A percentile compares a stretch with the other conserved stretches of the same genome.
Conservation (phyloP, 1,284 basidiomycete species). For the Agaricales sp. region DNA sequence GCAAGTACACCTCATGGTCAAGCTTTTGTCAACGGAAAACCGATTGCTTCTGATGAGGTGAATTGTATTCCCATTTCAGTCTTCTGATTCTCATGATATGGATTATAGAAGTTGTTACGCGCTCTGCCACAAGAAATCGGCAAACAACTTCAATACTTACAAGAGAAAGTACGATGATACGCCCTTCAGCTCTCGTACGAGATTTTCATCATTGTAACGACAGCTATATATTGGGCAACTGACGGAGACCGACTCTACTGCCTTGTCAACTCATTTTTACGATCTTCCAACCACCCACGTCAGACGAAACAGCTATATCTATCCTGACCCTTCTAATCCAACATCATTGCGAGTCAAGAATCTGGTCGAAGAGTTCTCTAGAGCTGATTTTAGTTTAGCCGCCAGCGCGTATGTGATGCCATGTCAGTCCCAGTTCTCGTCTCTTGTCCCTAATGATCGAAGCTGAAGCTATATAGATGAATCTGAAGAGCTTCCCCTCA, state of each 20-base stretch:
- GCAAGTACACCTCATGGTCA: constrained; percentile 38
- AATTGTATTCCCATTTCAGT: constrained; percentile 17
- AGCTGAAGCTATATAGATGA: constrained; percentile 20
- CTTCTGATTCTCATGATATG: constrained; percentile 5
- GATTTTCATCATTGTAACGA: constrained; percentile 4
- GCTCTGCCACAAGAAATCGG: constrained; percentile 54
- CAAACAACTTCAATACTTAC: constrained; percentile 56
- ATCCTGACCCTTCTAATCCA: constrained; percentile 33
- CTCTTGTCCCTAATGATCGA: constrained; percentile 1
- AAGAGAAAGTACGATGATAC: constrained; percentile 48
- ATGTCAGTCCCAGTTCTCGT: constrained; percentile 23
- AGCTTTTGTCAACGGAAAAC: constrained; percentile 84
- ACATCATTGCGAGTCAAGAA: constrained; percentile 38
- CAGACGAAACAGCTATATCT: constrained; percentile 66
- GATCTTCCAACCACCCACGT: constrained; percentile 67
- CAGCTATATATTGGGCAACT: constrained; percentile 61
- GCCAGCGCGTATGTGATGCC: constrained; percentile 53
- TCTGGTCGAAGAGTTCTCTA: constrained; percentile 37
- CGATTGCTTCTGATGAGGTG: constrained; percentile 64
- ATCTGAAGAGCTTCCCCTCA: constrained; percentile 29
- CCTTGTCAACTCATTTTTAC: constrained; percentile 77
- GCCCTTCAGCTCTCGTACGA: neutral
- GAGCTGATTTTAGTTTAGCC: constrained; percentile 25
- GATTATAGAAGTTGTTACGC: constrained; percentile 52
- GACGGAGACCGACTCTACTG: constrained; percentile 39